phyloP scores from a whole-genome alignment of 805 yeast genomes.

The Cyberlindnera petersonii region DNA sequence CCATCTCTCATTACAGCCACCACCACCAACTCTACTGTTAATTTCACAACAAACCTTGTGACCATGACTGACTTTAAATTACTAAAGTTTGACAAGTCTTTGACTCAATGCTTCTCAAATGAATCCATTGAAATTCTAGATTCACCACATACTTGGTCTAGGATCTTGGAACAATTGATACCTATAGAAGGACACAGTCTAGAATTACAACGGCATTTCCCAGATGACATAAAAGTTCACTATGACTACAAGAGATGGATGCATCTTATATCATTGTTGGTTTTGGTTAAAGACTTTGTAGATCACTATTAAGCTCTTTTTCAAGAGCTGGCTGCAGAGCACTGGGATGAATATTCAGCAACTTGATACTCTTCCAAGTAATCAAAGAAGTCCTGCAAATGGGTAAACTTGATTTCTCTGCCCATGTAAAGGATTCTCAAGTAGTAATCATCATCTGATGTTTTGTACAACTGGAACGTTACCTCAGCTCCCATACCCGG shows the following conservation, averaged over 20 bases:
- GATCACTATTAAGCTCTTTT: neutral
- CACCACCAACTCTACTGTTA: no score
- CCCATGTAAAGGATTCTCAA: slow-evolving; percentile 38
- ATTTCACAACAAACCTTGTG: no score
- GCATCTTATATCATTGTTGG: neutral
- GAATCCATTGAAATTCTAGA: no score
- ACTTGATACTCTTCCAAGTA: slow-evolving; percentile 20
- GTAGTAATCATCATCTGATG: slow-evolving; percentile 22
- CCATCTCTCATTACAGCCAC: no score
- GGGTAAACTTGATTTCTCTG: slow-evolving; percentile 20
- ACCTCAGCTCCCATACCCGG: slow-evolving; percentile 47
- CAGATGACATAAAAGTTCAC: slow-evolving; percentile 4
- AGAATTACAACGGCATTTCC: slow-evolving; percentile 1
- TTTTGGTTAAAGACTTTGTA: slow-evolving; percentile 1
- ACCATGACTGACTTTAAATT: no score
- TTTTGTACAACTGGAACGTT: slow-evolving; percentile 37
- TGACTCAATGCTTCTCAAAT: no score
- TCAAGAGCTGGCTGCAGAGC: slow-evolving; percentile 6
- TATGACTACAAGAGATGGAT: slow-evolving; percentile 2
- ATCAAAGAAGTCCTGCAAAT: slow-evolving; percentile 19
- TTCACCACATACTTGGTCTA: no score
- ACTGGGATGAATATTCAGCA: slow-evolving; percentile 9
- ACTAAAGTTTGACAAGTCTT: no score
- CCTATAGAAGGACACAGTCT: neutral
- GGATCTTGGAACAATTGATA: neutral